Base-by-base conservation (phyloP, 345 rosid genomes). In the Alliaria petiolata region DNA sequence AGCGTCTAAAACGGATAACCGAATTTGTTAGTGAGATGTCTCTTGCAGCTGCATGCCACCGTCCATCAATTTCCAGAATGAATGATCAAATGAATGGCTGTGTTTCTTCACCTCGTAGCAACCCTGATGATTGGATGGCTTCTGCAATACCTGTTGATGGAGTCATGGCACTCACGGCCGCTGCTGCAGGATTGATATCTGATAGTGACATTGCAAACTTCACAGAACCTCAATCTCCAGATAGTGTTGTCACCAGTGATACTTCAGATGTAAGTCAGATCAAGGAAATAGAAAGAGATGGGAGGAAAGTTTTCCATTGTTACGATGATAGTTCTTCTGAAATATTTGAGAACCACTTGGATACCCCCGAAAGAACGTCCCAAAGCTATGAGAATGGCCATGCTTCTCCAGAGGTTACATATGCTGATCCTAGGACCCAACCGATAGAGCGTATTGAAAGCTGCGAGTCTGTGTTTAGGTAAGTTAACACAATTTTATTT, bases 1-100 rank as follows among this genome's bases (percentile, higher is more conserved):
- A 95, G 86, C 97, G 97, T 43, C 85, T 95, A 77, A 89, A 86
- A 70, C 81, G 99, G 72, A 88, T 91, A 76, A 91, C 99, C 26
- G 85, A 86, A 49, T 88, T 89, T 80, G 83, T 91, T 70, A 80
- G 66, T 70, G 97, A 89, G 79, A 67, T 91, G 83, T 84, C 97
- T 47, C 81, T 85, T 74, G 79, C 95, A 28, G 83, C 85, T 49
- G 78, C 83, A 38, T 82, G 81, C 74, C 71, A 62, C 36, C 33
- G 64, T 64, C 87, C 87, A 60, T 81, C 83, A 30, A 35, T 57
- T 7, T 47, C 88, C 44, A 83, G 80, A 67, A 42, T 28, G 25
- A 22, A 22, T 22, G 25, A 22, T 22, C 25, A 22, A 22, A 22
- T 22, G 62, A 78, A 71, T 70, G 78, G 77, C 57, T 72, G 79